Conservation (phyloP, 257 asterid genomes). For the Anisodus acutangulus region DNA sequence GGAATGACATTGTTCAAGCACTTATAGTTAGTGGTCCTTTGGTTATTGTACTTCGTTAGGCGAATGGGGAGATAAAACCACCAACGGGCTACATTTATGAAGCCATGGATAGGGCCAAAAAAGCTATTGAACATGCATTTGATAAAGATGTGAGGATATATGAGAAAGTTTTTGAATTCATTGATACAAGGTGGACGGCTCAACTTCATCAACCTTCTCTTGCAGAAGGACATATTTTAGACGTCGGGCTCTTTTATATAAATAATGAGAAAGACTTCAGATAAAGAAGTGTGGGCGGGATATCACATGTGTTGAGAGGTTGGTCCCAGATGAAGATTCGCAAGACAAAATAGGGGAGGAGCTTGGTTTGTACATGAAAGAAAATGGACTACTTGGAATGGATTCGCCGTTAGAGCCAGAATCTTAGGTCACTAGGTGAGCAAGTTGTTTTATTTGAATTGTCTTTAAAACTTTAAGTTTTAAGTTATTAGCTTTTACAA, state of each 20-base stretch:
- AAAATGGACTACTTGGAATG: background rate
- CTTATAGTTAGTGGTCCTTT: background rate
- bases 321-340: background rate
- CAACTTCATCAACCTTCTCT: slow-evolving; percentile 11
- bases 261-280: background rate
- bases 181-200: background rate
- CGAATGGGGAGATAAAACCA: background rate
- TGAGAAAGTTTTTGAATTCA: background rate
- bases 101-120: background rate
- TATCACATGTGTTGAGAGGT: background rate
- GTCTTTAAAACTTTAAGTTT: no score
- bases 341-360: background rate
- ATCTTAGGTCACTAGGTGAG: no score
- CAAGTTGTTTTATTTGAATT: no score
- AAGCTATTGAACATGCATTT: no score
- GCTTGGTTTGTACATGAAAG: background rate
- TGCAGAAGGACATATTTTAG: no score
- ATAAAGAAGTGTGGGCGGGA: background rate
- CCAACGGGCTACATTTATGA: background rate
- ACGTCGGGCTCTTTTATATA: no score
- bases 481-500: no score
- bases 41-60: background rate
- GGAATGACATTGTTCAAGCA: background rate
- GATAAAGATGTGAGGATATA: background rate
- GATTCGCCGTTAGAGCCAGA: background rate